Conservation (phyloP, 805 yeast genomes). For the Clavispora vitiphila region DNA sequence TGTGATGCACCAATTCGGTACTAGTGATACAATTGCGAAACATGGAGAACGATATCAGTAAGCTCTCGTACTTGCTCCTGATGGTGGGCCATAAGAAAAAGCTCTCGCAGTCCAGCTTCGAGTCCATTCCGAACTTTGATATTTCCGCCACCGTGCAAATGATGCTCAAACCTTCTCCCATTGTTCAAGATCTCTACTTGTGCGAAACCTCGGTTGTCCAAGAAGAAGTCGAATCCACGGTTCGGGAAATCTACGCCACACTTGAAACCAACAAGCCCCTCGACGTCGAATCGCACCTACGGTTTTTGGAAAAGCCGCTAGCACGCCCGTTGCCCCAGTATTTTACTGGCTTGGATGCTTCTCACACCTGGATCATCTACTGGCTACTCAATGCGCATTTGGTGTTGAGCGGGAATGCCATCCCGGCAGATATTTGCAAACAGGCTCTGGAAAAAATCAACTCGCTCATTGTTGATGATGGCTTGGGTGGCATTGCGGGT, state of each 20-base stretch:
- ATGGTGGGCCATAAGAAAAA: slow-evolving; percentile 5
- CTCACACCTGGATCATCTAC: slow-evolving; percentile 86
- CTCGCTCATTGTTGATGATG: slow-evolving; percentile 24
- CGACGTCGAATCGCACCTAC: slow-evolving; percentile 32
- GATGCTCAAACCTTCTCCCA: slow-evolving; percentile 11
- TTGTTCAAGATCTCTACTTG: slow-evolving; percentile 16
- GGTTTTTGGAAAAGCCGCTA: slow-evolving; percentile 40
- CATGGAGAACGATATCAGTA: slow-evolving; percentile 3
- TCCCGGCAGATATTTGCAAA: background rate
- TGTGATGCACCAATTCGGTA: background rate
- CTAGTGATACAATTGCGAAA: background rate
- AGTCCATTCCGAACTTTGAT: slow-evolving; percentile 10
- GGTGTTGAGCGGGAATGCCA: slow-evolving; percentile 14
- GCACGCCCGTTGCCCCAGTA: slow-evolving; percentile 43
- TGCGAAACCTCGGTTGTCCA: slow-evolving; percentile 38
- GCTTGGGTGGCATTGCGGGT: slow-evolving; percentile 70
- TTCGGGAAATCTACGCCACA: slow-evolving; percentile 25
- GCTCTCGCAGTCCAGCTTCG: slow-evolving; percentile 11
- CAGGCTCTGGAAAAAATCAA: slow-evolving; percentile 21
- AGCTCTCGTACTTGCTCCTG: slow-evolving; percentile 6
- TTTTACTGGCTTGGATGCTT: slow-evolving; percentile 67
- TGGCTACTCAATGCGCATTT: slow-evolving; percentile 62
- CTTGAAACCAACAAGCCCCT: slow-evolving; percentile 4
- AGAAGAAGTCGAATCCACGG: slow-evolving; percentile 22
- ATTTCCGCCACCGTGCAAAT: slow-evolving; percentile 2